phyloP scores from a whole-genome alignment of 2,329 filamentous ascomycete genomes.

The Septoria linicola region DNA sequence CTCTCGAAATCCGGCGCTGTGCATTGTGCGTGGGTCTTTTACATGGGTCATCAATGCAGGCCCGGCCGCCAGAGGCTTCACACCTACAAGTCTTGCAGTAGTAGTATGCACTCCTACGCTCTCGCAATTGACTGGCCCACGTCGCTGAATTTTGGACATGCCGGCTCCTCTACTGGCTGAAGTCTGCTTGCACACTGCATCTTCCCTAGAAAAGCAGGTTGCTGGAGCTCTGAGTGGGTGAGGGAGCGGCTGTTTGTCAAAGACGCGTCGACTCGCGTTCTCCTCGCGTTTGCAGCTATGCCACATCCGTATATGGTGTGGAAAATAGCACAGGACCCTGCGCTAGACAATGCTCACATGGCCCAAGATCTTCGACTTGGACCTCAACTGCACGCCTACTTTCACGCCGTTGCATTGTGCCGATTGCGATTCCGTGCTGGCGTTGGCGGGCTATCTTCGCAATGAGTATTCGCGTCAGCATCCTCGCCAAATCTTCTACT shows the following conservation, averaged over 20 bases:
- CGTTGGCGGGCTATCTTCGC: conserved; percentile 3
- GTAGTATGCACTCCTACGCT: conserved; percentile 3
- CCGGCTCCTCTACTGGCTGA: background rate
- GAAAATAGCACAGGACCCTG: background rate
- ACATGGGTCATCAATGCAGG: background rate
- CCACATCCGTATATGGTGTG: no score
- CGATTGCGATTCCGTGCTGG: conserved; percentile 4
- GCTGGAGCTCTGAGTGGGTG: background rate
- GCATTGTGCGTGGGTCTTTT: conserved; percentile 4
- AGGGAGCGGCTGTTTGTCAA: background rate
- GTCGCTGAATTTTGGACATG: conserved; percentile 1
- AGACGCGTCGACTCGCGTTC: background rate
- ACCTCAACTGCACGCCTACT: background rate
- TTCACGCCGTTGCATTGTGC: background rate
- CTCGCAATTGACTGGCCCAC: conserved; percentile 4
- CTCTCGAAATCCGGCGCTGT: background rate
- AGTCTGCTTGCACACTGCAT: background rate
- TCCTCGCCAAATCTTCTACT: conserved; percentile 7
- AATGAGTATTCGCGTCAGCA: conserved; percentile 8
- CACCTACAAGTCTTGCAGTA: conserved; percentile 8
- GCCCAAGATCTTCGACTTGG: no score
- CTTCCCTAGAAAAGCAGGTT: background rate
- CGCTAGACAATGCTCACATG: conserved; percentile 2
- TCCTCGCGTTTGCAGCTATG: background rate
- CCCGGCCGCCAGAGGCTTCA: conserved; percentile 2